Base-by-base conservation (phyloP, 2,329 filamentous ascomycete genomes). In the Colletotrichum endophyticum region DNA sequence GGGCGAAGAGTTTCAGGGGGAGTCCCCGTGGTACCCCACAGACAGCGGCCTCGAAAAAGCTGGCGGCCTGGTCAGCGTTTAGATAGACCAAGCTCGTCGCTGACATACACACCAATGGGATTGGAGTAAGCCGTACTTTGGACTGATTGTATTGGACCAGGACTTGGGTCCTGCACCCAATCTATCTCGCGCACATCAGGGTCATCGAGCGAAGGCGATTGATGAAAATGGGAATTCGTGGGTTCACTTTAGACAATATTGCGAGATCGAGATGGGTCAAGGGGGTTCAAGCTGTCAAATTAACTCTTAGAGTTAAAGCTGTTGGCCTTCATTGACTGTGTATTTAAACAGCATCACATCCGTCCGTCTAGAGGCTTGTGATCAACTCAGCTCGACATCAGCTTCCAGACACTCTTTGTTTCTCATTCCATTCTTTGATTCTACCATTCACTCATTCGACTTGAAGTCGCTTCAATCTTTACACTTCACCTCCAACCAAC, bases 261-360 rank as follows among this genome's bases (percentile, higher is more conserved):
- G 62, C 15, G 32, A 11, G 34, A 39, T 44, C 28, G 8, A 39
- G n/a, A 39, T 39, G 32, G n/a, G 22, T 8, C 9, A 34, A 11
- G 25, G 62, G n/a, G 13, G 22, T 2, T 59, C 13, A 59, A 30
- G 4, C 15, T 59, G 56, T 59, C 25, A 59, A 27, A 16, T 30
- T 27, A 30, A n/a, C 56, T 30, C 56, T 59, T 22, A 53, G 56
- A n/a, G 16, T 59, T 80, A 2, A 64, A 80, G 8, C 77, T 79
- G 16, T 80, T 81, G 6, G 80, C 81, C 8, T 64, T 81, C 3
- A 78, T 79, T 8, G 78, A 78, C 0, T 1, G 11, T 39, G 44
- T 69, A 69, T n/a, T 39, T 59, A 59, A 69, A 34, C n/a, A 28
- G 6, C 30, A 8, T 4, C 13, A 25, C 30, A 13, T 25, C 66